Percentiles rank a stretch among this genome's conserved stretches.
These are phyloP conservation scores for Diatrype stigma DNA, from an alignment of 2,329 filamentous ascomycete species.

Conservation along the genomic window DNA sequence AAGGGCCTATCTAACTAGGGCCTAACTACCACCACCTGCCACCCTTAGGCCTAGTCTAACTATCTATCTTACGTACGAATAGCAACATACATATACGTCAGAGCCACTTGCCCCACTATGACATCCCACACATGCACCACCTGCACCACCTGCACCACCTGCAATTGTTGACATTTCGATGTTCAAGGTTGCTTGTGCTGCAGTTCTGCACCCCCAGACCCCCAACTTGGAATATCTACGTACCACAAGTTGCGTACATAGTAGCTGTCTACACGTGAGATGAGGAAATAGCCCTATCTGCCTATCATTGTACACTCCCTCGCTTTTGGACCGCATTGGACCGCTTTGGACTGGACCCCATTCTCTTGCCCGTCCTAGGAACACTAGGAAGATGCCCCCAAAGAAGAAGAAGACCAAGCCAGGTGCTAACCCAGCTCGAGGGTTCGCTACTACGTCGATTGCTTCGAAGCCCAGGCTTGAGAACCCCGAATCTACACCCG, in stretches of 20 bases:
- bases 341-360: no score
- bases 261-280: neutral
- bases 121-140: neutral
- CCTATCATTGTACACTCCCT: conserved; percentile 1
- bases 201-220: no score
- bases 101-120: neutral
- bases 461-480: conserved; percentile 77
- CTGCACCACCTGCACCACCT: neutral
- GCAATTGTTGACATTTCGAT: neutral
- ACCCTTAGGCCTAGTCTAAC: no score
- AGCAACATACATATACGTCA: neutral
- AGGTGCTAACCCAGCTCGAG: conserved; percentile 79
- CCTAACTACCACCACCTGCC: no score
- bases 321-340: conserved; percentile 12
- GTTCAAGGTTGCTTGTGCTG: no score
- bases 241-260: no score
- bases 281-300: no score
- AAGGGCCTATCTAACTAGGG: no score
- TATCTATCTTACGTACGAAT: no score
- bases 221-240: no score
- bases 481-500: conserved; percentile 22
- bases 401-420: conserved; percentile 92
- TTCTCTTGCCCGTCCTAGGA: no score
- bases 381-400: conserved; percentile 57
- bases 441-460: conserved; percentile 89